These are phyloP conservation scores for Clausena lansium DNA, from an alignment of 345 rosid species.

Conservation along the genomic window DNA sequence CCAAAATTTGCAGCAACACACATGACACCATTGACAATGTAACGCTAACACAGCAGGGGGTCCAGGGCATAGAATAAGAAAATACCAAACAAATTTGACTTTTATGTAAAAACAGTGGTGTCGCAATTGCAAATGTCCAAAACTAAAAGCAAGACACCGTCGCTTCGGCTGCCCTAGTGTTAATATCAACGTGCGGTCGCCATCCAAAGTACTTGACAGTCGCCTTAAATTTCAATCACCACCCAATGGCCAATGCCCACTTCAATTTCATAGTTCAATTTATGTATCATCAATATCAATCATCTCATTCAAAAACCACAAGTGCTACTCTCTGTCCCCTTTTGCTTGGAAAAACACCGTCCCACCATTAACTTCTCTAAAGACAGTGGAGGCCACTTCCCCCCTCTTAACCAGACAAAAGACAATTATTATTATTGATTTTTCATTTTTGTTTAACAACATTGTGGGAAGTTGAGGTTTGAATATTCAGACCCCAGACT, in stretches of 20 bases:
- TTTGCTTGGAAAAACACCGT: background rate
- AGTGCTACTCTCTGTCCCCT: background rate
- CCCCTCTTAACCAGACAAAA: constrained; percentile 5
- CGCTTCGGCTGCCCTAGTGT: background rate
- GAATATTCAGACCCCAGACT: no score
- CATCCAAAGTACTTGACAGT: constrained; percentile 2
- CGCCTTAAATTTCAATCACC: constrained; percentile 8
- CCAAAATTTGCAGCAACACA: background rate
- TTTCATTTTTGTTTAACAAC: no score
- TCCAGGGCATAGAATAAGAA: background rate
- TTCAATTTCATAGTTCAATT: no score
- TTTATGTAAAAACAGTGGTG: background rate
- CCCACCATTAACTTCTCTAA: background rate
- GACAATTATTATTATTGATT: background rate
- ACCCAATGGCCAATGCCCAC: no score
- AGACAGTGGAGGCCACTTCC: constrained; percentile 16
- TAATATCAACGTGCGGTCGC: constrained; percentile 24
- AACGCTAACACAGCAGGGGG: background rate
- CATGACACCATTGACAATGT: constrained; percentile 8
- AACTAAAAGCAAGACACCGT: constrained; percentile 5
- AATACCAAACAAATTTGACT: background rate
- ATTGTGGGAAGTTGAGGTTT: no score
- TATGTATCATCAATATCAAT: no score
- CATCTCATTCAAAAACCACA: constrained; percentile 3
- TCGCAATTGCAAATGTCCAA: constrained; percentile 8